Evolutionary conservation across 805 yeast species (phyloP), one percentile per base, ranked within the genome.

Genomic region (Candida caryicola): DNA sequence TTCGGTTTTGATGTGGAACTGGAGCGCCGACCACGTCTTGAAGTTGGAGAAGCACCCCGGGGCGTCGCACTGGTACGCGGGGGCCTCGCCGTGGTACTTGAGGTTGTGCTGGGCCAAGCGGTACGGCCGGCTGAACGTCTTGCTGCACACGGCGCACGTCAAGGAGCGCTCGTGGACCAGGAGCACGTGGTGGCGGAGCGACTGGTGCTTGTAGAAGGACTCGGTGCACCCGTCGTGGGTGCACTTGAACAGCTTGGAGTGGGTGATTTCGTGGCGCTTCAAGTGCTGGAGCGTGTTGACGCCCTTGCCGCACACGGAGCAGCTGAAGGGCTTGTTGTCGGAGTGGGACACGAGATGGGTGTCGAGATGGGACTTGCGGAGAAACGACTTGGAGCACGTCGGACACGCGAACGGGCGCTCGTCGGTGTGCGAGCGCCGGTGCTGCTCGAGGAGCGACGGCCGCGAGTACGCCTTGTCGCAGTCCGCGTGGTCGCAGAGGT

Each of bases 371-470:
- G 89, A 90, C 40, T 82, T 84, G 36, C 96, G 72, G 13, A 78
- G 67, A 54, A 88, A 93, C 0, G 82, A 58, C 44, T 76, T 77
- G 1, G 62, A 68, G 60, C 99, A 93, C 12, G 65, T 66, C 4
- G 67, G 62, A 59, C 96, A 85, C 26, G 58, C 59, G 53, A 76
- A 89, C 0, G 96, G 95, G 42, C 95, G 73, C 46, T 85, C 91
- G 45, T 79, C 76, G 4, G 88, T 77, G 59, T 89, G 97, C 1
- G 89, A 71, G 47, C 89, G 71, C 57, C 72, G 64, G 60, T 89
- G 99, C 51, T 87, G 96, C 25, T 82, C 85, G 35, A 93, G 66
- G 8, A 88, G 68, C 1, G 95, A 81, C 0, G 97, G 97, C 34
- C 91, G 71, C 4, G 84, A 66, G 52, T 88, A 91, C 1, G 85